Conservation (phyloP, 495 filamentous ascomycete genomes). For the Penicillium lagena region DNA sequence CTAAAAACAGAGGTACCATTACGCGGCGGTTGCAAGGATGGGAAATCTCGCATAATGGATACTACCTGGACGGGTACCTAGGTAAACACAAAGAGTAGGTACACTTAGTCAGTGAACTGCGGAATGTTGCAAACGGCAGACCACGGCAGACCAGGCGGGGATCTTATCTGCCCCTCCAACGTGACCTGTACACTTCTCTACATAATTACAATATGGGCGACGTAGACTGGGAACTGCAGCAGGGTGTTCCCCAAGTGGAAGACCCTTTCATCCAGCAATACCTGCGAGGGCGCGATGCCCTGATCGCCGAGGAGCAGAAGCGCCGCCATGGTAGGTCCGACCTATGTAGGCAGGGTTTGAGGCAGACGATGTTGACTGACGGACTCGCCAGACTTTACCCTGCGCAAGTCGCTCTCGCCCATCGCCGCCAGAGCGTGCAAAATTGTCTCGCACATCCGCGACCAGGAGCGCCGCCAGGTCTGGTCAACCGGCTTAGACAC, state of each 20-base stretch:
- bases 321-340: conserved; percentile 65
- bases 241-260: conserved; percentile 44
- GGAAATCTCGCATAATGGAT: too few relatives aligned
- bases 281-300: conserved; percentile 63
- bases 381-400: conserved; percentile 23
- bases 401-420: conserved; percentile 60
- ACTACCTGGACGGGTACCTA: too few relatives aligned
- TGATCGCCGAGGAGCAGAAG: conserved; percentile 74
- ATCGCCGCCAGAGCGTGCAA: conserved; percentile 66
- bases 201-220: conserved; percentile 15
- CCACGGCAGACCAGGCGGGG: conserved; percentile 1
- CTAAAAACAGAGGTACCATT: too few relatives aligned
- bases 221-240: conserved; percentile 40
- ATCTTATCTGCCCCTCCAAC: not conserved
- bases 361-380: not conserved
- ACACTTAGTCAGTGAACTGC: too few relatives aligned
- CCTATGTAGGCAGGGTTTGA: conserved; percentile 4
- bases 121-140: not conserved
- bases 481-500: conserved; percentile 70
- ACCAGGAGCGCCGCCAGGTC: conserved; percentile 62
- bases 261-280: conserved; percentile 79
- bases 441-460: conserved; percentile 73
- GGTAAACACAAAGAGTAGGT: too few relatives aligned
- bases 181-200: too few relatives aligned
- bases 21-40: too few relatives aligned